Evolutionary conservation across 1,284 basidiomycete species (phyloP).

Genomic region (Hymenochaete sp.): DNA sequence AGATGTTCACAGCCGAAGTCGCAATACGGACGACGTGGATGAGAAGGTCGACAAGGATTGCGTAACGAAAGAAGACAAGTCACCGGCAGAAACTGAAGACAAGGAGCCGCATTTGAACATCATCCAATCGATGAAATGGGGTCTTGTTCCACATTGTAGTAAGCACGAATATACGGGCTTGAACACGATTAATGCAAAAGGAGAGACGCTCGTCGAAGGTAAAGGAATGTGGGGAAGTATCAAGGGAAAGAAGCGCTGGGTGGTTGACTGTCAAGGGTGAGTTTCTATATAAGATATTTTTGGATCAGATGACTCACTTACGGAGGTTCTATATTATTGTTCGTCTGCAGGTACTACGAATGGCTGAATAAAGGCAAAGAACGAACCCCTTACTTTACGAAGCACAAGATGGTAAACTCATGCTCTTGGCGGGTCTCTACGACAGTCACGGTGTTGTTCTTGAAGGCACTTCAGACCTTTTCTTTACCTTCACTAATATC

Average conservation of each 20-base stretch:
- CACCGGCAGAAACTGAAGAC: too few species aligned
- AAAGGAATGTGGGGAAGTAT: slow-evolving; percentile 76
- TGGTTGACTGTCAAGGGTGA: slow-evolving; percentile 73
- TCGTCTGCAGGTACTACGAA: slow-evolving; percentile 71
- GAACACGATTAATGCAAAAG: slow-evolving; percentile 85
- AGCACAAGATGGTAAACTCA: slow-evolving; percentile 58
- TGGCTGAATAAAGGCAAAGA: slow-evolving; percentile 80
- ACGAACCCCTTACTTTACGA: slow-evolving; percentile 75
- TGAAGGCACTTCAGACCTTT: slow-evolving; percentile 52
- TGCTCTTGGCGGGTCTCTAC: slow-evolving; percentile 87
- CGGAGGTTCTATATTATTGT: slow-evolving; percentile 9
- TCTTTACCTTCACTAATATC: slow-evolving; percentile 85
- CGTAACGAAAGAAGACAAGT: slow-evolving; percentile 26
- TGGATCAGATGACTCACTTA: not conserved
- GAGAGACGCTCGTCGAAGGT: slow-evolving; percentile 71
- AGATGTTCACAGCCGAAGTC: slow-evolving; percentile 7
- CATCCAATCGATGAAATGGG: slow-evolving; percentile 88
- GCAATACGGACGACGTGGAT: not conserved
- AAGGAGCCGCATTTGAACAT: too few species aligned
- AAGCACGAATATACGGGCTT: slow-evolving; percentile 64
- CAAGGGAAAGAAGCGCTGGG: slow-evolving; percentile 73
- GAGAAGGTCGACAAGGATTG: not conserved
- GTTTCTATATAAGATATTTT: slow-evolving; percentile 22
- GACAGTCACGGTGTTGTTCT: slow-evolving; percentile 66
- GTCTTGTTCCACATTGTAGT: slow-evolving; percentile 79